Conservation (phyloP, 148 eudicot genomes). For the Rhododendron williamsianum region DNA sequence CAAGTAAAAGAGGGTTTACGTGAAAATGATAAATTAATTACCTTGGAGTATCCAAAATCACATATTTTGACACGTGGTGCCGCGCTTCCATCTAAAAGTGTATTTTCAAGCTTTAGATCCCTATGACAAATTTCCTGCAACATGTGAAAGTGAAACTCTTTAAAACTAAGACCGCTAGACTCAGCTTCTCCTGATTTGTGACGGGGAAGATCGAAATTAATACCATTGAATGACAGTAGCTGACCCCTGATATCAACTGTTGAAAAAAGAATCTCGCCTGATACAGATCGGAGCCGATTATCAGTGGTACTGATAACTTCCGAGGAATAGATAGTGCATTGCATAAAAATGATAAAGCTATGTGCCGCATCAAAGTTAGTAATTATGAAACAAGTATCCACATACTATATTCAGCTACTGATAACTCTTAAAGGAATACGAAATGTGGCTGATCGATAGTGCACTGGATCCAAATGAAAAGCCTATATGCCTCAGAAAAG, state of each 20-base stretch:
- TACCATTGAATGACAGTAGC: conserved; percentile 64
- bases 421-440: not conserved
- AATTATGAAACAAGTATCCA: not conserved
- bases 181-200: not conserved
- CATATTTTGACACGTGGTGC: conserved; percentile 69
- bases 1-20: not conserved
- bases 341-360: not conserved
- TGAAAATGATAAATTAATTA: not conserved
- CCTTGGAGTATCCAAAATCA: conserved; percentile 81
- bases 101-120: conserved; percentile 72
- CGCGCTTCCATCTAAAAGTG: conserved; percentile 57
- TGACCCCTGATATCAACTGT: conserved; percentile 63
- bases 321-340: not conserved
- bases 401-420: not conserved
- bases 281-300: not conserved
- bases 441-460: not conserved
- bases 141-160: not conserved
- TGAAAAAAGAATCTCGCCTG: conserved; percentile 63
- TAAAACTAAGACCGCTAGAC: not conserved
- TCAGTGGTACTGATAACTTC: not conserved
- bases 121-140: conserved; percentile 62
- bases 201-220: not conserved
- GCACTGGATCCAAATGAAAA: not conserved
- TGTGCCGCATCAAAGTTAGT: not conserved
- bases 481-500: not conserved